Base-by-base conservation (phyloP, 306 rosid species). In the Betula pendula region DNA sequence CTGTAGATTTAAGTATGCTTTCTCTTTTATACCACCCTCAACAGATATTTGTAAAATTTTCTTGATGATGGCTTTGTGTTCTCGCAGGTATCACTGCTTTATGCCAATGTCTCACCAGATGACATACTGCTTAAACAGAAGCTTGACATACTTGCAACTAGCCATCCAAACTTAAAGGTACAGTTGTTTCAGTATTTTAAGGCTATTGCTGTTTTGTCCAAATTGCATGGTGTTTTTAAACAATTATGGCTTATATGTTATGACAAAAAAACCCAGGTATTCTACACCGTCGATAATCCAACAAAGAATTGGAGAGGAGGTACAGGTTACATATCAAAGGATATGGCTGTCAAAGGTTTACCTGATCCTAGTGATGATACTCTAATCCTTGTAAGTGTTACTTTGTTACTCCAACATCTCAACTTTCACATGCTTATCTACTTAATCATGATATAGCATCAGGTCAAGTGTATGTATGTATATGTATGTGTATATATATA, bases 81-180 rank as follows among this genome's bases (percentile, higher is more conserved):
- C 51, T 40, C 68, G 42, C 90, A 96, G 99, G 87, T 96, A 63
- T 89, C 98, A 16, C 88, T 96, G 79, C 84, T 96, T 75, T 96
- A 88, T 85, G 97, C 82, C 35, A 96, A 96, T 72, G 86, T 93
- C 77, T 88, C 98, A 76, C 96, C 97, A 10, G 98, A 93, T 84
- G 99, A 96, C 84, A 96, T 96, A 71, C 81, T 96, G 82, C 98
- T 96, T 73, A 88, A 93, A 83, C 90, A 93, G 92, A 96, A 91
- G 89, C 94, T 96, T 73, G 98, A 96, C 76, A 10, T 86, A 75
- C 90, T 96, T 71, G 96, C 93, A 17, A 71, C 90, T 74, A 81
- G 88, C 86, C 97, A 91, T 75, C 99, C 99, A 62, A 96, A 96
- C 84, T 70, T 96, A 25, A 96, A 93, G 97, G 99, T 91, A 82